Percentiles rank a stretch among this genome's conserved stretches.
Conservation (phyloP, 768 basidiomycete genomes). For the Daedaleopsis nitida region DNA sequence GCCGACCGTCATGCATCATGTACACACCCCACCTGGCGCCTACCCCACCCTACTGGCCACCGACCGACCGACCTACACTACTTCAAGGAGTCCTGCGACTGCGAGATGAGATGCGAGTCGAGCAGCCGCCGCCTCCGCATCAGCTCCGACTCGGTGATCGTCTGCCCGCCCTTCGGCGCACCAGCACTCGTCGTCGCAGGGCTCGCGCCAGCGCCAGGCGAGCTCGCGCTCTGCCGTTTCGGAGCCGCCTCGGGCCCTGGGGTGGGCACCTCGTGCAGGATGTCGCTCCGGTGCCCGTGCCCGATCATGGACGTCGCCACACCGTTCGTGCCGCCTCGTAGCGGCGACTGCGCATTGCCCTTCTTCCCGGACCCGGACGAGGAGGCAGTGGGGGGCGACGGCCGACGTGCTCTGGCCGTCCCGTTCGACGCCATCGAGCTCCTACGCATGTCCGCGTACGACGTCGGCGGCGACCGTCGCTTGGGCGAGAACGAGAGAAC, state of each 20-base stretch:
- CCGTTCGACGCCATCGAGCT: slow-evolving; percentile 17
- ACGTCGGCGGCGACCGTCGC: slow-evolving; percentile 34
- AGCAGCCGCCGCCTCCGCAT: slow-evolving; percentile 78
- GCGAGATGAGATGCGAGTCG: slow-evolving; percentile 53
- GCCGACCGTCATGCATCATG: no score
- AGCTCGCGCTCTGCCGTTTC: slow-evolving; percentile 1
- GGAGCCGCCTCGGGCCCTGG: neutral
- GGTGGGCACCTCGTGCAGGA: slow-evolving; percentile 12
- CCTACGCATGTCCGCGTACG: neutral
- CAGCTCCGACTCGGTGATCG: slow-evolving; percentile 76
- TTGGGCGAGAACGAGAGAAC: slow-evolving; percentile 73
- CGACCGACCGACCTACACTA: neutral
- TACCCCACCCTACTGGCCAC: no score
- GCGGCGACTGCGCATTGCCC: no score
- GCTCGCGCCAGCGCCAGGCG: neutral
- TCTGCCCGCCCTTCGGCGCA: slow-evolving; percentile 51
- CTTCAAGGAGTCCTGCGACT: slow-evolving; percentile 16
- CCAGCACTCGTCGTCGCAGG: slow-evolving; percentile 6
- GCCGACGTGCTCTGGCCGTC: neutral
- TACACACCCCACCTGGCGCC: no score
- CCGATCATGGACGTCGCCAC: no score
- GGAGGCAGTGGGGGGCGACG: no score
- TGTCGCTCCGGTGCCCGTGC: slow-evolving; percentile 5
- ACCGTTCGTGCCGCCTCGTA: no score
- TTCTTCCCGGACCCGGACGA: no score